Evolutionary conservation across 2,329 filamentous ascomycete genomes (phyloP).

Genomic region (Cordyceps fumosorosea): DNA sequence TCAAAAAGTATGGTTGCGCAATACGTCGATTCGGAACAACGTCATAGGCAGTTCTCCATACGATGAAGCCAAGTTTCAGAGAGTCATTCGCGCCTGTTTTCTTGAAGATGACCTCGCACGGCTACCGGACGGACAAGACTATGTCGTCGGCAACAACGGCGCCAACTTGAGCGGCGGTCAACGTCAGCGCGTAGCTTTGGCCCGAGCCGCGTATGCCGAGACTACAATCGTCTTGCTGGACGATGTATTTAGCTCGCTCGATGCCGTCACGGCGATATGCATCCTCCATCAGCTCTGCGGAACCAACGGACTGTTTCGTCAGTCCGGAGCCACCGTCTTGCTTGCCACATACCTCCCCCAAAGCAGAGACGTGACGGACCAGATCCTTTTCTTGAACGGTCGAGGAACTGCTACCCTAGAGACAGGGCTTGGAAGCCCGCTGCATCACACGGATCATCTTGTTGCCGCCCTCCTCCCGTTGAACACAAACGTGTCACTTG

Average conservation of each 20-base stretch:
- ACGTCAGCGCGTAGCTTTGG: conserved; percentile 7
- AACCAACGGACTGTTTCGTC: neutral
- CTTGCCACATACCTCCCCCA: neutral
- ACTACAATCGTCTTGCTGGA: conserved; percentile 7
- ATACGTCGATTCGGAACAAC: neutral
- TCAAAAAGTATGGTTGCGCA: neutral
- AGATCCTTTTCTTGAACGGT: neutral
- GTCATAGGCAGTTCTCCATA: neutral
- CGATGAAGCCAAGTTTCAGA: neutral
- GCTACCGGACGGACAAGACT: neutral
- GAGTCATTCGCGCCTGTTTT: neutral
- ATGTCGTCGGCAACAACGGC: neutral
- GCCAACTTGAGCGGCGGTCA: conserved; percentile 4
- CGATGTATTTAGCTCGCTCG: conserved; percentile 14
- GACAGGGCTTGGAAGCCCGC: no score
- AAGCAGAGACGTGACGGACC: neutral
- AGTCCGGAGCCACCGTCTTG: neutral
- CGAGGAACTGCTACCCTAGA: neutral
- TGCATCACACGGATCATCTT: neutral
- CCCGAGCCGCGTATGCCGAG: conserved; percentile 8
- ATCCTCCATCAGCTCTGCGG: neutral
- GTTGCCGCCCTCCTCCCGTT: neutral
- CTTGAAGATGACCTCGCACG: neutral
- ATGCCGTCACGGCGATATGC: neutral
- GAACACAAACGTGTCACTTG: neutral